These are phyloP conservation scores for Phytophthora sansomeana DNA, from an alignment of 352 stramenopile genomes.

Conservation along the genomic window DNA sequence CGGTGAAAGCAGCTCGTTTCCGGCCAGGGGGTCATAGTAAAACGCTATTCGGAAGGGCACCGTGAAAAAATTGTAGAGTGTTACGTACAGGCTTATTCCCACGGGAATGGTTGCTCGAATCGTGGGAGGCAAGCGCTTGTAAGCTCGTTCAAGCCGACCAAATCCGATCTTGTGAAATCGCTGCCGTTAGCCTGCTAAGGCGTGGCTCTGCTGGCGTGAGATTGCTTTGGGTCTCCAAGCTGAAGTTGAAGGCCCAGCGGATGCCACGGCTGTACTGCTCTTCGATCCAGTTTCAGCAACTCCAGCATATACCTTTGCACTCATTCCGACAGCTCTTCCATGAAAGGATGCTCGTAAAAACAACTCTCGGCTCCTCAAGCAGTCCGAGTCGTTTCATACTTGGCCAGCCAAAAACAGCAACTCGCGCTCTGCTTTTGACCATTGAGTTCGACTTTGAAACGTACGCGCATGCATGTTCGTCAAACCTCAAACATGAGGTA, in stretches of 20 bases:
- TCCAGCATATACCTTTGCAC: background rate
- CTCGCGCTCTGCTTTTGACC: too few relatives aligned
- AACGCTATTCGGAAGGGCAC: constrained; percentile 34
- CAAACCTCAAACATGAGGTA: too few relatives aligned
- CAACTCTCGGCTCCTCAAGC: too few relatives aligned
- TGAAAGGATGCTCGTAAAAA: background rate
- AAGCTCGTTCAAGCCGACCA: background rate
- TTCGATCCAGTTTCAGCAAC: background rate
- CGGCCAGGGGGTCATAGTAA: constrained; percentile 33
- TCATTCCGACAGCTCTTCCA: background rate
- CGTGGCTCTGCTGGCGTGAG: background rate
- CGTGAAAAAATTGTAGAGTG: constrained; percentile 32
- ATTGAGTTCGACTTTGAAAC: too few relatives aligned
- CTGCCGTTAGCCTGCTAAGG: background rate
- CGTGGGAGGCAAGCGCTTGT: constrained; percentile 22
- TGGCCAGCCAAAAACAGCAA: too few relatives aligned
- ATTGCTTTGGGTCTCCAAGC: background rate
- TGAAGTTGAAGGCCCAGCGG: background rate
- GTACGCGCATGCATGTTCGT: too few relatives aligned
- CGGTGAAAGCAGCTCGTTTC: too few relatives aligned
- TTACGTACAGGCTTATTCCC: constrained; percentile 18
- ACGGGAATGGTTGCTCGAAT: constrained; percentile 20
- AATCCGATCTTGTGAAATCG: background rate
- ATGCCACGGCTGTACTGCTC: background rate
- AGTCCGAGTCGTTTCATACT: too few relatives aligned